phyloP scores from a whole-genome alignment of 345 rosid genomes.

The Citrus mangshanensis region DNA sequence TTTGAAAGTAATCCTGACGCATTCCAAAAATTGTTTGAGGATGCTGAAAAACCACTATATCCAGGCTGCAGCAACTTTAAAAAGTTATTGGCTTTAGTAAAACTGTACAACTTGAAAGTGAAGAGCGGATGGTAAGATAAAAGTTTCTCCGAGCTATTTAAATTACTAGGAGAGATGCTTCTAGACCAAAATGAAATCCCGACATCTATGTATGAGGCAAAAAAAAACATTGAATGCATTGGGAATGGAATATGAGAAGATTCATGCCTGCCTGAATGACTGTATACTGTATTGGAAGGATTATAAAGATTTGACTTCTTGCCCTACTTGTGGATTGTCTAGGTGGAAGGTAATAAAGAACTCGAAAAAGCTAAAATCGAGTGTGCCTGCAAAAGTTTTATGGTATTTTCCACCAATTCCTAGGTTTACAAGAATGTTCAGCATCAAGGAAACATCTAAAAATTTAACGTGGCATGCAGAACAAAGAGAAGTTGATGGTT shows the following conservation, averaged over 20 bases:
- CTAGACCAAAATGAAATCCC: neutral
- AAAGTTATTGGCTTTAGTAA: neutral
- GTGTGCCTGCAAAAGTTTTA: neutral
- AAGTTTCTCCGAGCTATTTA: neutral
- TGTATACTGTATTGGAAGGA: neutral
- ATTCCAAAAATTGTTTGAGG: neutral
- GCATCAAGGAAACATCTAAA: too few species aligned
- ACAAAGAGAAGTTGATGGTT: too few species aligned
- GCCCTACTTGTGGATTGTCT: neutral
- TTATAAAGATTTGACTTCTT: neutral
- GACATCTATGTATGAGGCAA: neutral
- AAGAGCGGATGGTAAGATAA: neutral
- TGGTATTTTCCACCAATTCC: too few species aligned
- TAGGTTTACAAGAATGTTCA: too few species aligned
- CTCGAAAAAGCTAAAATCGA: rapidly evolving
- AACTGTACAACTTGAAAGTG: neutral
- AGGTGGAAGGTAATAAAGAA: neutral
- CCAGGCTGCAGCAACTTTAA: neutral
- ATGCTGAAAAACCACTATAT: neutral
- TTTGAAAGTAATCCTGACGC: neutral
- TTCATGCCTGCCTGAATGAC: neutral
- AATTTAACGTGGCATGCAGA: too few species aligned
- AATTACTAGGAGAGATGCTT: neutral
- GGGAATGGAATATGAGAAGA: neutral
- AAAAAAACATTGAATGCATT: neutral